phyloP scores from a whole-genome alignment of 441 rosid genomes.

The Rhodomyrtus psidioides region DNA sequence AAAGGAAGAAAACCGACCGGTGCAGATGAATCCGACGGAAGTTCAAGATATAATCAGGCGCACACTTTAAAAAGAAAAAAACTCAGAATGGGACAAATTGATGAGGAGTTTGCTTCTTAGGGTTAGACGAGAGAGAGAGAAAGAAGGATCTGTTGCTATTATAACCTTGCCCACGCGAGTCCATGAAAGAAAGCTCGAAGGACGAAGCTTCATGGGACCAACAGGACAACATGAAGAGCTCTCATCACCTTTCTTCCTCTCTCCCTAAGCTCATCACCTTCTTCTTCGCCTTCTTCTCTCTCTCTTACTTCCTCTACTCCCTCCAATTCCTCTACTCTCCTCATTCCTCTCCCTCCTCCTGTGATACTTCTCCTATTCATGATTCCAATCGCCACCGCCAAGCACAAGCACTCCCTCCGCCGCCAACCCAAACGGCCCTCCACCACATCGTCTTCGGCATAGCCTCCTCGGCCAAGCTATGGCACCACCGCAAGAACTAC shows the following conservation, averaged over 20 bases:
- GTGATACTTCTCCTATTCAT: neutral
- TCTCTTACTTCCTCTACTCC: constrained; percentile 1
- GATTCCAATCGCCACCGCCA: neutral
- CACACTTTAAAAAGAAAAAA: neutral
- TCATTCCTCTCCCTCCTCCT: neutral
- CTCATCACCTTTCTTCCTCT: neutral
- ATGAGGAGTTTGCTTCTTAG: neutral
- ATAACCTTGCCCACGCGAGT: neutral
- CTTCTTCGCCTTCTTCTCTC: neutral
- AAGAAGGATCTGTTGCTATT: neutral
- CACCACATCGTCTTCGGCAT: constrained; percentile 11
- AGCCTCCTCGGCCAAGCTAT: constrained; percentile 9
- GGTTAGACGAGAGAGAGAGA: neutral
- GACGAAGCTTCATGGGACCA: neutral
- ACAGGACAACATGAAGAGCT: neutral
- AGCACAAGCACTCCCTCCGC: neutral
- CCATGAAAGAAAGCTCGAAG: neutral
- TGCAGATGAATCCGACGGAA: neutral
- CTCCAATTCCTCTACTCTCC: neutral
- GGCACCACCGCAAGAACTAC: constrained; percentile 10
- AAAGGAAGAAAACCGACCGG: neutral
- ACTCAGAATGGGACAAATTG: neutral
- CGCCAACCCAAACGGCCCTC: neutral
- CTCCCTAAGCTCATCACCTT: neutral
- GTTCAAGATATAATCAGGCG: neutral